These are phyloP conservation scores for Naumovozyma castellii DNA, from an alignment of 805 yeast species.

Conservation along the genomic window DNA sequence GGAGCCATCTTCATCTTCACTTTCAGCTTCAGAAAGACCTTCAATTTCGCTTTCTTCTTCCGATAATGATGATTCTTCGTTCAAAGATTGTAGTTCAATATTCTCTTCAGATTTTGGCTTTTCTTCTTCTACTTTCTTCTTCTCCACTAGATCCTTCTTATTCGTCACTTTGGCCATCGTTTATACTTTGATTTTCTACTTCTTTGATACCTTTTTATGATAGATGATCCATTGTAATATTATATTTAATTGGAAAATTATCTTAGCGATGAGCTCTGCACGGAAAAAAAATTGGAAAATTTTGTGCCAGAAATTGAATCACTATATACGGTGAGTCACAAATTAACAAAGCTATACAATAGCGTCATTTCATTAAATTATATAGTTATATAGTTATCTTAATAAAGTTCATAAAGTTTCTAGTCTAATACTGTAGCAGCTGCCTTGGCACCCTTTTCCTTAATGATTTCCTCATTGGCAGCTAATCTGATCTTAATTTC, in stretches of 20 bases:
- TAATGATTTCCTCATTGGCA: constrained; percentile 5
- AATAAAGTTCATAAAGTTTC: too few species aligned
- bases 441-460: constrained; percentile 1
- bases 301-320: not conserved
- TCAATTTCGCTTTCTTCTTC: too few species aligned
- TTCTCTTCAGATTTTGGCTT: constrained; percentile 16
- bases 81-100: constrained; percentile 15
- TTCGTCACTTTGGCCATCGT: constrained; percentile 4
- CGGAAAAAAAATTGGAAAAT: not conserved
- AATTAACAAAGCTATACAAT: too few species aligned
- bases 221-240: too few species aligned
- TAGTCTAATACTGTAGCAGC: constrained; percentile 1
- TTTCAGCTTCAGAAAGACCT: constrained; percentile 24
- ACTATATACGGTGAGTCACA: not conserved
- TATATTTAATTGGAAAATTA: not conserved
- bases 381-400: too few species aligned
- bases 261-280: constrained; percentile 4
- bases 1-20: constrained; percentile 20
- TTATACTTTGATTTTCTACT: not conserved
- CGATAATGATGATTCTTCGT: too few species aligned
- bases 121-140: constrained; percentile 12
- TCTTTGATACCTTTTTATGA: too few species aligned
- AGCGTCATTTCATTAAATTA: too few species aligned
- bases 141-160: constrained; percentile 20
- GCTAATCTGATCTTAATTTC: constrained; percentile 53